phyloP scores from a whole-genome alignment of 306 rosid species.

The Arachis stenosperma region DNA sequence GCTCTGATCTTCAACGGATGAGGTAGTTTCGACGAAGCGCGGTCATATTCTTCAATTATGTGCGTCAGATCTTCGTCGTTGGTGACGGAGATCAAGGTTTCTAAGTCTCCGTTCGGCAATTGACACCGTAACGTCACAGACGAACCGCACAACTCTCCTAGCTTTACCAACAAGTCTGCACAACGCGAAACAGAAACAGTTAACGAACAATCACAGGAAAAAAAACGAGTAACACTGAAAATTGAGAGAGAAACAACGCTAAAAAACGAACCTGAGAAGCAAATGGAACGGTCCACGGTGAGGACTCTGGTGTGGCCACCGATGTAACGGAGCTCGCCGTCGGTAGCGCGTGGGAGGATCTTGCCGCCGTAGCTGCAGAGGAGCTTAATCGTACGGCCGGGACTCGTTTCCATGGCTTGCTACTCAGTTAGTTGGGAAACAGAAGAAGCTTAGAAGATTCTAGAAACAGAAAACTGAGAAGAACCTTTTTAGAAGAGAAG shows the following conservation, averaged over 20 bases:
- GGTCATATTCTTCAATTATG: slow-evolving; percentile 71
- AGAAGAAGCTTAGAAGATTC: slow-evolving; percentile 27
- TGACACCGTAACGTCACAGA: slow-evolving; percentile 69
- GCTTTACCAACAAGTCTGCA: slow-evolving; percentile 76
- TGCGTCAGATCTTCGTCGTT: slow-evolving; percentile 77
- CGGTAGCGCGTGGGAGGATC: slow-evolving; percentile 72
- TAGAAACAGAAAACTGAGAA: not conserved
- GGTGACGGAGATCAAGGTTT: slow-evolving; percentile 72
- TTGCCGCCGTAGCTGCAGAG: slow-evolving; percentile 92
- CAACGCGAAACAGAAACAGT: not conserved
- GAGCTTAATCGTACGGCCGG: slow-evolving; percentile 49
- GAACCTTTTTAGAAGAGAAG: not conserved
- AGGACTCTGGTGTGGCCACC: slow-evolving; percentile 90
- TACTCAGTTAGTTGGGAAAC: slow-evolving; percentile 33
- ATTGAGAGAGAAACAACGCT: not conserved
- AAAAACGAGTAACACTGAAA: not conserved
- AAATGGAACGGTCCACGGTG: slow-evolving; percentile 64
- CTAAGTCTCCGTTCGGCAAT: slow-evolving; percentile 78
- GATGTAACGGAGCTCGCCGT: slow-evolving; percentile 81
- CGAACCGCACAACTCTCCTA: slow-evolving; percentile 74
- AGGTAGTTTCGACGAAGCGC: slow-evolving; percentile 49
- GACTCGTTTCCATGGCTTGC: slow-evolving; percentile 48
- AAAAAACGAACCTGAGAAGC: slow-evolving; percentile 55
- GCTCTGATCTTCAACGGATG: slow-evolving; percentile 73
- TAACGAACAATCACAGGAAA: not conserved